Evolutionary conservation across 495 filamentous ascomycete genomes (phyloP).

Genomic region (Podospora fimiseda): DNA sequence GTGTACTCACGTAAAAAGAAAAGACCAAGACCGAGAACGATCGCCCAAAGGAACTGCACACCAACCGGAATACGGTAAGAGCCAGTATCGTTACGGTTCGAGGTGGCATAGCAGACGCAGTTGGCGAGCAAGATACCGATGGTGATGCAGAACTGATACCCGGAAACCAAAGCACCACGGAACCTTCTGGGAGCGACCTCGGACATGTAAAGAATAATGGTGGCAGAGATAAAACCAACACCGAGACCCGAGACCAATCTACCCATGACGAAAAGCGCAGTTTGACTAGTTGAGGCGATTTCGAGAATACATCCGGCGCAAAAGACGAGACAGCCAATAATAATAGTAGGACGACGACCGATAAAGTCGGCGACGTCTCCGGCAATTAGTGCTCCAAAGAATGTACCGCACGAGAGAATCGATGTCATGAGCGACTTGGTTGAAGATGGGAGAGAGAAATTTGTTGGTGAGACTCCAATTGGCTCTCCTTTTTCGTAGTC

Average conservation of each 20-base stretch:
- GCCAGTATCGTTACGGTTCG: constrained; percentile 55
- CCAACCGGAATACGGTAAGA: constrained; percentile 69
- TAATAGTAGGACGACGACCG: constrained; percentile 62
- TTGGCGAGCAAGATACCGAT: constrained; percentile 67
- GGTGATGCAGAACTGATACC: constrained; percentile 73
- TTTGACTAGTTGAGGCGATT: constrained; percentile 34
- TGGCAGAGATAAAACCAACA: constrained; percentile 66
- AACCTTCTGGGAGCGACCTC: constrained; percentile 58
- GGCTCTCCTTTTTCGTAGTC: constrained; percentile 43
- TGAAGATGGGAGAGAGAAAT: constrained; percentile 26
- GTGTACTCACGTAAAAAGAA: constrained; percentile 44
- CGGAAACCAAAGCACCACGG: constrained; percentile 65
- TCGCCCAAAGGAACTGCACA: constrained; percentile 63
- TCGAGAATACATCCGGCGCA: constrained; percentile 57
- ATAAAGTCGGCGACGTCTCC: constrained; percentile 63
- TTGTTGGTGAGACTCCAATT: constrained; percentile 27
- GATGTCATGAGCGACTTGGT: constrained; percentile 63
- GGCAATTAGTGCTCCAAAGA: constrained; percentile 66
- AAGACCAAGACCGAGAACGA: constrained; percentile 57
- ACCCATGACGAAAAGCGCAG: constrained; percentile 52
- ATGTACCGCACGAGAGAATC: constrained; percentile 67
- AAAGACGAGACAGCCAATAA: constrained; percentile 58
- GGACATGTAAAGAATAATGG: constrained; percentile 70
- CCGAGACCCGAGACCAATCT: constrained; percentile 65
- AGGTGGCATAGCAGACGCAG: constrained; percentile 63